Base-by-base conservation (phyloP, 1,139 yeast genomes). In the Hanseniaspora uvarum region DNA sequence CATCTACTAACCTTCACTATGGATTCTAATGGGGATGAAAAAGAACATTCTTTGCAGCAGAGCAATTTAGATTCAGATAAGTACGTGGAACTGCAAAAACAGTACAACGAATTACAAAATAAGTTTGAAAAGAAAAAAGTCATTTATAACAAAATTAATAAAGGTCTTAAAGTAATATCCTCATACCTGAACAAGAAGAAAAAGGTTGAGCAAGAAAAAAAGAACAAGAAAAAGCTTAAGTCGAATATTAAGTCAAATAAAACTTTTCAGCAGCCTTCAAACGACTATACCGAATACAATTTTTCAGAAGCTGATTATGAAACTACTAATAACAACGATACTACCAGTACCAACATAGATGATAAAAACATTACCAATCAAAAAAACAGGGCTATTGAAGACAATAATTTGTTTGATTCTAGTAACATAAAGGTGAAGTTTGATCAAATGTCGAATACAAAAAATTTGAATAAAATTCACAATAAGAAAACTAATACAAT, bases 261-360 rank as follows among this genome's bases (percentile, higher is more conserved):
- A 3, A 5, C 39, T 2, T 38, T 21, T 11, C 43, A 38, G 4
- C 24, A 39, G 16, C 46, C 38, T 12, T 37, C 44, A 6, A 36
- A 33, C 28, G 47, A 43, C 18, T 50, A 43, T 19, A 50, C 38
- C 11, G 49, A 50, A 8, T 50, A 50, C 44, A 50, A 50, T 33
- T 50, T 50, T 19, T 50, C 53, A n/a, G 53, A 50, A 24, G 53
- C 53, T 5, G 53, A 50, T 24, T 50, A 50, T 19, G 53, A 50
- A 37, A 50, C 45, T 6, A 50, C 53, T 30, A 50, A 48, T 1
- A 48, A 48, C 16, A 48, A 48, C 36, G 46, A 48, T 30, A 50
- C 53, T 18, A 48, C 53, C 0, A 43, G 16, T 24, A 36, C 21
- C 5, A 41, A 28, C 18, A 1, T 48, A 3, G 23, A 31, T 14